A percentile compares a stretch with the other conserved stretches of the same genome.
phyloP scores from a whole-genome alignment of 2,329 filamentous ascomycete species.

The Polytolypa hystricis region DNA sequence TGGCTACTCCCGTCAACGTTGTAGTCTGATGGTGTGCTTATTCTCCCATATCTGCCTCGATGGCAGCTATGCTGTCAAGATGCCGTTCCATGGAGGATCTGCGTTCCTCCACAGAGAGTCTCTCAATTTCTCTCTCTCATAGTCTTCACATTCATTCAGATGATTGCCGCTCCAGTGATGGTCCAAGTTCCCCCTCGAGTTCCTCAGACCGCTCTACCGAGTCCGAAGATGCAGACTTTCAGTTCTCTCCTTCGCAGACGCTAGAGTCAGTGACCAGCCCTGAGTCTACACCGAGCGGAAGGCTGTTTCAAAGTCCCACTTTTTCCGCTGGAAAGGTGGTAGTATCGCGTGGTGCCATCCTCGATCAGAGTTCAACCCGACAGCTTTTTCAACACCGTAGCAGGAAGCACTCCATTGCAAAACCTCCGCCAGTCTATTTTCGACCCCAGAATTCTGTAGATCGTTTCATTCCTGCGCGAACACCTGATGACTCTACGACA shows the following conservation, averaged over 20 bases:
- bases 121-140: constrained; percentile 8
- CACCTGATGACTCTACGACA: constrained; percentile 30
- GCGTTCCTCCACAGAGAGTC: constrained; percentile 10
- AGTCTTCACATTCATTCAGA: constrained; percentile 4
- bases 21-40: constrained; percentile 2
- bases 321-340: neutral
- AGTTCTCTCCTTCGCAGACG: neutral
- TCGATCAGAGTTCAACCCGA: neutral
- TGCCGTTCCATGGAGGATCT: constrained; percentile 19
- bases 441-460: constrained; percentile 36
- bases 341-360: neutral
- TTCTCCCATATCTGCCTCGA: neutral
- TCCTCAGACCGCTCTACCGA: too few relatives aligned
- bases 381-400: neutral
- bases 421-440: constrained; percentile 8
- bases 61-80: constrained; percentile 17
- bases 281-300: neutral
- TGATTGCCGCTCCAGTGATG: neutral
- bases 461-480: constrained; percentile 46
- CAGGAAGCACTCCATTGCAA: constrained; percentile 8
- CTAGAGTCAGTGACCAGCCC: constrained; percentile 2
- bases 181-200: too few relatives aligned
- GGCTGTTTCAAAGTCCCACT: neutral
- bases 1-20: neutral
- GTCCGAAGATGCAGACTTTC: too few relatives aligned